These are phyloP conservation scores for Fraxinus nigra DNA, from an alignment of 305 asterid genomes.

Conservation along the genomic window DNA sequence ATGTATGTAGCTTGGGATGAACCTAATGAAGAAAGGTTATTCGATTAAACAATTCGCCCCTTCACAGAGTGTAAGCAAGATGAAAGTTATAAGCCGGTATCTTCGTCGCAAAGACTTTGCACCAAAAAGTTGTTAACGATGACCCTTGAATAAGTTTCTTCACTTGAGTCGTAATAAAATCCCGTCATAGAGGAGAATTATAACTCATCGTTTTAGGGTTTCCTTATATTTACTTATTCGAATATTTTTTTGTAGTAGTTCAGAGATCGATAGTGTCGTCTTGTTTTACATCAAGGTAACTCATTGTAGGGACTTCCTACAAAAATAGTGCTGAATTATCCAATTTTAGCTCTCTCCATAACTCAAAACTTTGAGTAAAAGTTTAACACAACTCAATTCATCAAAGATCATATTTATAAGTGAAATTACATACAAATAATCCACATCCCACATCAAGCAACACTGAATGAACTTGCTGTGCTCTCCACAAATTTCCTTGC, in stretches of 20 bases:
- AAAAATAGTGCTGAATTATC: not conserved
- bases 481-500: constrained; percentile 78
- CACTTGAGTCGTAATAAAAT: not conserved
- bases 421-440: not conserved
- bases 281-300: not conserved
- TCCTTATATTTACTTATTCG: not conserved
- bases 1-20: not conserved
- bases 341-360: not conserved
- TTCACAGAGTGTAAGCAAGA: not conserved
- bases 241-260: not conserved
- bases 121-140: not conserved
- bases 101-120: not conserved
- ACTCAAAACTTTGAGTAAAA: not conserved
- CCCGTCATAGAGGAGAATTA: not conserved
- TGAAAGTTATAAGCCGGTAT: not conserved
- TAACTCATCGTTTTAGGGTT: not conserved
- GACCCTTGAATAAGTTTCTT: not conserved
- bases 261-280: not conserved
- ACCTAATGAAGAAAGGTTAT: not conserved
- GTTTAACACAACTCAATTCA: not conserved
- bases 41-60: not conserved
- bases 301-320: not conserved
- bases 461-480: constrained; percentile 70
- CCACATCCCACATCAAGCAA: constrained; percentile 37
- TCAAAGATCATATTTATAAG: not conserved